Conservation (phyloP, 192 early-diverging fungal genomes). For the Kickxella alabastrina region DNA sequence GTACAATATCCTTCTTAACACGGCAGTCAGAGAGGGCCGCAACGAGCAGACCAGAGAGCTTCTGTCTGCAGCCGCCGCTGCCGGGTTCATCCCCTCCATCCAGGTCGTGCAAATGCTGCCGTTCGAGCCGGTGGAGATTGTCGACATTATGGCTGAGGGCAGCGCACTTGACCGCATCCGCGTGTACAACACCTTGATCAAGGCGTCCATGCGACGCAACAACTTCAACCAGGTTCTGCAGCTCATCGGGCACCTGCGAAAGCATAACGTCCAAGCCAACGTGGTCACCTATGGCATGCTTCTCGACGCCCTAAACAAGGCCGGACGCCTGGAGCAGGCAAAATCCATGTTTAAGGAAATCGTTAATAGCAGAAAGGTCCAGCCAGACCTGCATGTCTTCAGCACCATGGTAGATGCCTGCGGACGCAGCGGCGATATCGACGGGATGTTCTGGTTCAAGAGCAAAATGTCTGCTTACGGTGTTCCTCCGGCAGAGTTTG, state of each 20-base stretch:
- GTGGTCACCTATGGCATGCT: conserved; percentile 41
- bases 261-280: conserved; percentile 20
- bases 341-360: conserved; percentile 25
- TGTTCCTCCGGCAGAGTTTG: conserved; percentile 10
- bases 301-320: conserved; percentile 47
- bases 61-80: conserved; percentile 9
- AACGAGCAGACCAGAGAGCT: conserved; percentile 16
- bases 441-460: conserved; percentile 23
- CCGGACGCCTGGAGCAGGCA: conserved; percentile 27
- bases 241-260: conserved; percentile 36
- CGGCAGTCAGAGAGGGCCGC: conserved; percentile 18
- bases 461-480: conserved; percentile 20
- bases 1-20: conserved; percentile 24
- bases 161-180: conserved; percentile 19
- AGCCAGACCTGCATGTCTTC: conserved; percentile 38
- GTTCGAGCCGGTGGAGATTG: conserved; percentile 18
- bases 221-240: conserved; percentile 24
- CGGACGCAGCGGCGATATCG: conserved; percentile 31
- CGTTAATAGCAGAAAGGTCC: conserved; percentile 9
- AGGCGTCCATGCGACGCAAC: conserved; percentile 28
- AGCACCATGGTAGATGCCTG: conserved; percentile 45
- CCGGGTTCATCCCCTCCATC: conserved; percentile 24
- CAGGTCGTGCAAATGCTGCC: conserved; percentile 19
- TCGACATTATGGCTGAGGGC: conserved; percentile 16
- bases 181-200: conserved; percentile 41